Evolutionary conservation across 2,329 filamentous ascomycete genomes (phyloP).

Genomic region (Teratosphaeria gauchensis): DNA sequence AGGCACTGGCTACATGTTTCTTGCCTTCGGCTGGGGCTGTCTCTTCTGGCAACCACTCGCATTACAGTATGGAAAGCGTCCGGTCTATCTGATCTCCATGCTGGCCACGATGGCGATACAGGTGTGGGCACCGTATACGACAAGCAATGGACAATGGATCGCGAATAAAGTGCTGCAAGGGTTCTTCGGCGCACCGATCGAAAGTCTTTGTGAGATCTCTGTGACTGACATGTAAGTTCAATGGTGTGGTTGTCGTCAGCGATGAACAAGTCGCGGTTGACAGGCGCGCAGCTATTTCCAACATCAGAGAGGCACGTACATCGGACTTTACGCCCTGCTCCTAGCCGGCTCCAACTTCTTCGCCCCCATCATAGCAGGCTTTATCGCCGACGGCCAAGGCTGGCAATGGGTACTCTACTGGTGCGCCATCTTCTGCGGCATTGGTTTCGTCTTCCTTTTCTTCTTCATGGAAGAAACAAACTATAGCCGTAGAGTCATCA

Average conservation of each 20-base stretch:
- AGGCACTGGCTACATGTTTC: conserved; percentile 32
- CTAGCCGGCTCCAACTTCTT: conserved; percentile 18
- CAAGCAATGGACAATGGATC: conserved; percentile 38
- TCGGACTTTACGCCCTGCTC: conserved; percentile 19
- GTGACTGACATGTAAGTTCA: conserved; percentile 16
- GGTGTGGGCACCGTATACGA: conserved; percentile 38
- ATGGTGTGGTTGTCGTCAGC: not conserved
- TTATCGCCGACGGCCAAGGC: conserved; percentile 39
- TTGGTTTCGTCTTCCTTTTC: conserved; percentile 44
- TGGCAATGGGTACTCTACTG: conserved; percentile 44
- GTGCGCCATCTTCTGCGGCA: conserved; percentile 44
- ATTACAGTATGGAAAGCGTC: conserved; percentile 42
- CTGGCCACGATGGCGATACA: conserved; percentile 31
- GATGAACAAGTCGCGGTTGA: not conserved
- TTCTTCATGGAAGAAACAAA: conserved; percentile 55
- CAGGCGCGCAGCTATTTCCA: conserved; percentile 14
- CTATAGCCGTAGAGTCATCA: conserved; percentile 23
- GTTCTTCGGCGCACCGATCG: conserved; percentile 40
- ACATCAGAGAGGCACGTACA: conserved; percentile 22
- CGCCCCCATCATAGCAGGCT: conserved; percentile 40
- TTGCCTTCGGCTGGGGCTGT: conserved; percentile 13
- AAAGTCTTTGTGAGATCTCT: conserved; percentile 34
- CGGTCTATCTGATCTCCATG: conserved; percentile 38
- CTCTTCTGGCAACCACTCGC: conserved; percentile 46
- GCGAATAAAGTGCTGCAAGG: conserved; percentile 35